Evolutionary conservation across 805 yeast species (phyloP).

Genomic region (Wickerhamiella musiphila): DNA sequence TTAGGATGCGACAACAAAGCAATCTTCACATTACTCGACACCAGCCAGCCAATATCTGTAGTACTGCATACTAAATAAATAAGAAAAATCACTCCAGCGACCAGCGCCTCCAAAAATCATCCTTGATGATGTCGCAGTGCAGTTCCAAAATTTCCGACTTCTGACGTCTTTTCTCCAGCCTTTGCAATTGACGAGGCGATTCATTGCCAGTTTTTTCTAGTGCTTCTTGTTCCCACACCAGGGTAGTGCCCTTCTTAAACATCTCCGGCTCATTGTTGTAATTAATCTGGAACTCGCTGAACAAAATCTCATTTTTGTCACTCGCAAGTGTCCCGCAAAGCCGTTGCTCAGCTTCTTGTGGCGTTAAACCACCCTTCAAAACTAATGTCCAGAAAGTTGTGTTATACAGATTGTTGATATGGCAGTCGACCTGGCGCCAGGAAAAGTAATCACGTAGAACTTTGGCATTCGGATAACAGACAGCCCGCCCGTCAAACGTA

Average conservation of each 20-base stretch:
- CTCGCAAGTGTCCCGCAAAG: constrained; percentile 59
- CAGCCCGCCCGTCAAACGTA: constrained; percentile 81
- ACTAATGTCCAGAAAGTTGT: constrained; percentile 87
- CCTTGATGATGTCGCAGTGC: constrained; percentile 47
- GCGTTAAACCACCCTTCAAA: constrained; percentile 43
- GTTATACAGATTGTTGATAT: constrained; percentile 84
- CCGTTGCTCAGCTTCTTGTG: constrained; percentile 64
- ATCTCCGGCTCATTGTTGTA: constrained; percentile 84
- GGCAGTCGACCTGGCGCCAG: constrained; percentile 94
- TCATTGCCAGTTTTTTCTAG: constrained; percentile 5
- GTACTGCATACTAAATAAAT: too few species aligned
- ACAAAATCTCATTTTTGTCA: constrained; percentile 81
- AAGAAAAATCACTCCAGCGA: too few species aligned
- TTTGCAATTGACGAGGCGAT: constrained; percentile 31
- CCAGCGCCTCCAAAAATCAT: constrained; percentile 37
- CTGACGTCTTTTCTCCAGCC: constrained; percentile 31
- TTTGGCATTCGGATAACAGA: constrained; percentile 51
- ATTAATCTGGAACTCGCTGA: constrained; percentile 60
- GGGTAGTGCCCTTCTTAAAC: constrained; percentile 65
- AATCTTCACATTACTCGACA: too few species aligned
- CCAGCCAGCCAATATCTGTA: too few species aligned
- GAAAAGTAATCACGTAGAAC: constrained; percentile 63
- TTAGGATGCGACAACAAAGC: too few species aligned
- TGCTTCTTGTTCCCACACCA: constrained; percentile 32
- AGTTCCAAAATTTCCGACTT: constrained; percentile 29